Base-by-base conservation (phyloP, 108 stramenopile species). In the Conticribra guillardii region DNA sequence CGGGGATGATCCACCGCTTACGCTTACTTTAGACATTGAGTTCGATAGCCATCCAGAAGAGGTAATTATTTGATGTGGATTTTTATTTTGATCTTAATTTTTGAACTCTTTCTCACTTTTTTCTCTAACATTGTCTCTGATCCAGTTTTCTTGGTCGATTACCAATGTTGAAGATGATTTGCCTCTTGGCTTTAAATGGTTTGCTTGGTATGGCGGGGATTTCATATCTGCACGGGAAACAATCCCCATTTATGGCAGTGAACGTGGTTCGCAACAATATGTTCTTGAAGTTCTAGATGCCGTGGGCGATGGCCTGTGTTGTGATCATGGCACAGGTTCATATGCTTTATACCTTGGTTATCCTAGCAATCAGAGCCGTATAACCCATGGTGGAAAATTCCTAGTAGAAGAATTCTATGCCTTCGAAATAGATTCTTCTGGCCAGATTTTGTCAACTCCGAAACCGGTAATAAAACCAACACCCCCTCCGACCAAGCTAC, bases 161-260 rank as follows among this genome's bases (percentile, higher is more conserved):
- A 50, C 59, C 0, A 72, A 72, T 56, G 27, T 63, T 22, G 61
- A 72, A 30, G 50, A 63, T 32, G 33, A 63, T 23, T 63, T 72
- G 54, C 50, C 44, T 17, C 49, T 72, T 24, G 60, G 60, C 18
- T 72, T 72, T 23, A 52, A 58, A 32, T 72, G 71, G 71, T 72
- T 63, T 48, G 61, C 29, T 0, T 72, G 53, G 53, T 72, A 72
- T 22, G 30, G 44, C 8, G 22, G 30, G 32, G 29, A 26, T 32
- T 56, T 32, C 3, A 32, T 29, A 15, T 63, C 61, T 32, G 53
- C 29, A 30, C 27, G 9, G 46, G 71, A 72, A 34, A 63, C 45
- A 47, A 72, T 72, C 19, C 71, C 71, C 31, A 72, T 72, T 24
- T 63, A 60, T 55, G 71, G 53, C 2, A n/a, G 27, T 24, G 54